Conservation (phyloP, 306 rosid genomes). For the Amphicarpaea edgeworthii region DNA sequence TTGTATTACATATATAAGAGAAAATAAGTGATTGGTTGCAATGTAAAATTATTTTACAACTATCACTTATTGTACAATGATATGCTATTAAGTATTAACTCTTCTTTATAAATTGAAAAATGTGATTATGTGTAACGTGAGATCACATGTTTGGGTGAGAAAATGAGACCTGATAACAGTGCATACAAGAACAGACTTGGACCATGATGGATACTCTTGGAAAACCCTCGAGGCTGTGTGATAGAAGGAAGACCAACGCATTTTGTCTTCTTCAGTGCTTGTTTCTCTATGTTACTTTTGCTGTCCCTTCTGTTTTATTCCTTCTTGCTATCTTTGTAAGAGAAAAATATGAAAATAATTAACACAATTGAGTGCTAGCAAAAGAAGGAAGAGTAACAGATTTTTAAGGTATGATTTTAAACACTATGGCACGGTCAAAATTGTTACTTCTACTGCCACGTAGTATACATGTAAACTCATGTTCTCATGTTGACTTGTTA, state of each 20-base stretch:
- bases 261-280: conserved; percentile 32
- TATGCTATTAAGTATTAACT: no score
- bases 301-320: conserved; percentile 1
- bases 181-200: conserved; percentile 73
- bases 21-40: no score
- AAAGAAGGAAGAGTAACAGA: conserved; percentile 30
- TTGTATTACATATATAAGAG: no score
- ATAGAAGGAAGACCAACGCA: conserved; percentile 65
- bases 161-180: conserved; percentile 90
- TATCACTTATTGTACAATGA: no score
- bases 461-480: conserved; percentile 12
- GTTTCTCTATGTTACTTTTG: not conserved
- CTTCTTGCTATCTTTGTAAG: conserved; percentile 4
- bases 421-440: not conserved
- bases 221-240: conserved; percentile 63
- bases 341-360: not conserved
- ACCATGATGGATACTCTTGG: conserved; percentile 63
- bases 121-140: not conserved
- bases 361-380: not conserved
- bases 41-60: no score
- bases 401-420: conserved; percentile 16
- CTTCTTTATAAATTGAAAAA: no score
- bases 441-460: not conserved
- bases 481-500: conserved; percentile 26
- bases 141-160: no score